Evolutionary conservation across 106 monocot genomes (phyloP), one percentile per base, ranked within the genome.

Genomic region (Platanthera guangdongensis): DNA sequence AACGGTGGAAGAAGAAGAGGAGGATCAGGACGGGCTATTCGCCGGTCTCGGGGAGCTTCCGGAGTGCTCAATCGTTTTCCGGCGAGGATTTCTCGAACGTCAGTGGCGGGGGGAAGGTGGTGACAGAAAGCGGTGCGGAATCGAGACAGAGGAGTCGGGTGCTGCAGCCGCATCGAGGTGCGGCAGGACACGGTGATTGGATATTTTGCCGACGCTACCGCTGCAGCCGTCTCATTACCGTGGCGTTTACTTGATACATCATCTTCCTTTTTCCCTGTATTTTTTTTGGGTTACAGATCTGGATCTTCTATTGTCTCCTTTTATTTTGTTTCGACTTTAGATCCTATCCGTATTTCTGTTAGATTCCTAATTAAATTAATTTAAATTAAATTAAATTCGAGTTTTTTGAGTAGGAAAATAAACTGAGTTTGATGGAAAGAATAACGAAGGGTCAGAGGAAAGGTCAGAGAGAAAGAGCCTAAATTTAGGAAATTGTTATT

Each of bases 11-110:
- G 72, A 57, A 14, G 83, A 14, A 6, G 72, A 57, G 14, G 83
- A 71, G 2, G 92, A 84, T 9, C 87, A 92, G 9, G 86, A 84
- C 51, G 76, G 82, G 19, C 82, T 92, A 28, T 92, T 92, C 75
- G 92, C 84, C 1, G 92, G 92, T 19, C 74, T 92, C 9, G 92
- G 84, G 18, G 92, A 92, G 88, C 75, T 92, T 68, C 92, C 92
- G 72, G 92, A 88, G 50, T 92, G 75, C 80, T 84, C 92, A 18
- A 49, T 86, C 25, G 92, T 92, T 8, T 85, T 92, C 80, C 86
- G 86, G 21, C 78, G 88, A 13, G 80, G 82, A 1, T 75, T 71
- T 49, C 64, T 28, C 9, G 77, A 76, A 5, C n/a, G 80, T n/a
- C 63, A 16, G 74, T 45, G 63, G 78, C 4, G 73, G 51, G 64